phyloP scores from a whole-genome alignment of 1,284 basidiomycete genomes.

The Neotropicomus parvogracilis region DNA sequence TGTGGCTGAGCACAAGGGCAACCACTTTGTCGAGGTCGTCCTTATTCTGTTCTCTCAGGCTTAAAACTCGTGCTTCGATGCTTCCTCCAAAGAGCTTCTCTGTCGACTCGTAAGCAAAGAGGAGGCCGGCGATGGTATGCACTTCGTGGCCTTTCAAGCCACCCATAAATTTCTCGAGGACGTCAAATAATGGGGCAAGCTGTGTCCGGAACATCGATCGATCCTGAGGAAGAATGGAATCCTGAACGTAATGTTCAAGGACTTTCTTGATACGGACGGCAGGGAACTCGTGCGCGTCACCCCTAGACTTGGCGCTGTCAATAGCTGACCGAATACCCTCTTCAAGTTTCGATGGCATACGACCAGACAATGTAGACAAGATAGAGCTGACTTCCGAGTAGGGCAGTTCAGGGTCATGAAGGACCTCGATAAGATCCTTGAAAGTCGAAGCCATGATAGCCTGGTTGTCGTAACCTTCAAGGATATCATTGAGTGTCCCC shows the following conservation, averaged over 20 bases:
- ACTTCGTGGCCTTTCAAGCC: slow-evolving; percentile 90
- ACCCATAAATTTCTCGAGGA: slow-evolving; percentile 78
- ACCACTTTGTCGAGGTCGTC: slow-evolving; percentile 90
- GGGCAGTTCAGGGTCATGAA: slow-evolving; percentile 84
- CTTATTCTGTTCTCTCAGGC: slow-evolving; percentile 89
- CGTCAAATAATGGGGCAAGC: slow-evolving; percentile 69
- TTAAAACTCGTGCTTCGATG: slow-evolving; percentile 89
- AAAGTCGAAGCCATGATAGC: slow-evolving; percentile 79
- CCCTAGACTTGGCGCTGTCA: slow-evolving; percentile 71
- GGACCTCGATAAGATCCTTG: slow-evolving; percentile 76
- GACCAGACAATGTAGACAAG: slow-evolving; percentile 87
- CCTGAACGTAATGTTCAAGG: slow-evolving; percentile 82
- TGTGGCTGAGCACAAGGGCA: slow-evolving; percentile 88
- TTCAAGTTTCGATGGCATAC: slow-evolving; percentile 91
- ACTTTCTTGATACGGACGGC: slow-evolving; percentile 78
- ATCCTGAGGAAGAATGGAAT: slow-evolving; percentile 78
- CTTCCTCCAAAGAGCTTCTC: slow-evolving; percentile 92
- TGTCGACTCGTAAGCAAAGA: slow-evolving; percentile 76
- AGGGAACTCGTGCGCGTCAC: slow-evolving; percentile 79
- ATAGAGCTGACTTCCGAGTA: slow-evolving; percentile 85
- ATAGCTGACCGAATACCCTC: slow-evolving; percentile 80
- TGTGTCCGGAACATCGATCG: slow-evolving; percentile 73
- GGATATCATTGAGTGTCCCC: slow-evolving; percentile 84
- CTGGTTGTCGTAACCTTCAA: slow-evolving; percentile 94
- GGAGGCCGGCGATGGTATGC: slow-evolving; percentile 66